These are phyloP conservation scores for Syzygium grande DNA, from an alignment of 345 rosid genomes.

Conservation along the genomic window DNA sequence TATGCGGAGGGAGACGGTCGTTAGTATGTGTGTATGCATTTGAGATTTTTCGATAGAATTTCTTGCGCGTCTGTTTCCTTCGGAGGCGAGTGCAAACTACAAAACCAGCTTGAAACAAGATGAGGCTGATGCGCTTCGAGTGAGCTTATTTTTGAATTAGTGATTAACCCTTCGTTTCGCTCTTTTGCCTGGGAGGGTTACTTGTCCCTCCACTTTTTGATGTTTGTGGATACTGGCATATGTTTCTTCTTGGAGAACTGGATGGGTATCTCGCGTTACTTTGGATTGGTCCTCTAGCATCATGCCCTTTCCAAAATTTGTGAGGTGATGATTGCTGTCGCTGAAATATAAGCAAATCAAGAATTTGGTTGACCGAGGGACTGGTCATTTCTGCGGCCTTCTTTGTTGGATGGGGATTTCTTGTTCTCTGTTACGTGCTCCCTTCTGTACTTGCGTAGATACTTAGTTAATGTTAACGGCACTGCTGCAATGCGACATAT, in stretches of 20 bases:
- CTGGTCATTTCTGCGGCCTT: background rate
- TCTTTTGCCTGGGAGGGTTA: background rate
- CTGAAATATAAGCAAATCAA: background rate
- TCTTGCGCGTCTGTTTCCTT: background rate
- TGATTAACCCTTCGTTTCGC: background rate
- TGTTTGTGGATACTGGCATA: background rate
- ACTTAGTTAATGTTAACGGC: background rate
- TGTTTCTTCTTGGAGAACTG: background rate
- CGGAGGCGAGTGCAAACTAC: background rate
- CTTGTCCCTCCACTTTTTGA: background rate
- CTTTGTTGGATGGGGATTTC: background rate
- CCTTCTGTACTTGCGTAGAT: background rate
- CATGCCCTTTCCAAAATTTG: background rate
- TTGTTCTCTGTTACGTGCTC: background rate
- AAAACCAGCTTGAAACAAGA: background rate
- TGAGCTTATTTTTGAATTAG: background rate
- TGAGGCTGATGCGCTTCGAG: background rate
- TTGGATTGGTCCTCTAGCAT: background rate
- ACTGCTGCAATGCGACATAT: background rate
- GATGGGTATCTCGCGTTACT: background rate
- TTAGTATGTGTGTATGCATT: background rate
- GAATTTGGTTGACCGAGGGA: background rate
- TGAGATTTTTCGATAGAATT: background rate
- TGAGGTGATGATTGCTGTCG: background rate
- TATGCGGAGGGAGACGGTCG: background rate